phyloP scores from a whole-genome alignment of 768 basidiomycete species.

The Pisolithus tinctorius region DNA sequence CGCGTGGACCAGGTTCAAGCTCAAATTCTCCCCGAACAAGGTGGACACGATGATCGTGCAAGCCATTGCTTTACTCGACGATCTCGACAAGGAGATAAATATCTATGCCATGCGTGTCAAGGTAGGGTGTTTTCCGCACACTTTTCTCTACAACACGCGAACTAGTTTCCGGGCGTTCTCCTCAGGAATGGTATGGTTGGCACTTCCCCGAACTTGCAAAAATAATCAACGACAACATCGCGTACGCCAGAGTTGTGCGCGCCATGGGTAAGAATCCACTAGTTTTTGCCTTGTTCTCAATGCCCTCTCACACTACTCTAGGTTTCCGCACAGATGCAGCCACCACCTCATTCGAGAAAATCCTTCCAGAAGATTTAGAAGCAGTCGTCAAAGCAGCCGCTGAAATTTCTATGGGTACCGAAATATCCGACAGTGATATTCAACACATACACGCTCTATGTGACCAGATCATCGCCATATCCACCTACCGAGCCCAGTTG shows the following conservation, averaged over 20 bases:
- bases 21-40: constrained; percentile 99
- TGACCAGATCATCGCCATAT: constrained; percentile 97
- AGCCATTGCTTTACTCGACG: constrained; percentile 95
- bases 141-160: background rate
- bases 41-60: constrained; percentile 99
- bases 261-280: constrained; percentile 62
- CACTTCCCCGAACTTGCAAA: constrained; percentile 99
- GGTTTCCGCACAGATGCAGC: constrained; percentile 94
- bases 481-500: constrained; percentile 89
- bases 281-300: background rate
- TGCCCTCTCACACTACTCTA: constrained; percentile 22
- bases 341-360: constrained; percentile 75
- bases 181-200: constrained; percentile 99
- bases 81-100: constrained; percentile 99
- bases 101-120: constrained; percentile 99
- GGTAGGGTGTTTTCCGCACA: constrained; percentile 38
- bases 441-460: constrained; percentile 95
- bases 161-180: background rate
- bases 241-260: constrained; percentile 92
- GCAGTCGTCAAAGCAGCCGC: constrained; percentile 91
- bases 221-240: constrained; percentile 94
- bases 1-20: constrained; percentile 68
- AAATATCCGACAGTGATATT: constrained; percentile 96
- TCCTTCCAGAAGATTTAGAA: constrained; percentile 97
- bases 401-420: constrained; percentile 99